phyloP scores from a whole-genome alignment of 441 rosid species.

The Mallotus repandus region DNA sequence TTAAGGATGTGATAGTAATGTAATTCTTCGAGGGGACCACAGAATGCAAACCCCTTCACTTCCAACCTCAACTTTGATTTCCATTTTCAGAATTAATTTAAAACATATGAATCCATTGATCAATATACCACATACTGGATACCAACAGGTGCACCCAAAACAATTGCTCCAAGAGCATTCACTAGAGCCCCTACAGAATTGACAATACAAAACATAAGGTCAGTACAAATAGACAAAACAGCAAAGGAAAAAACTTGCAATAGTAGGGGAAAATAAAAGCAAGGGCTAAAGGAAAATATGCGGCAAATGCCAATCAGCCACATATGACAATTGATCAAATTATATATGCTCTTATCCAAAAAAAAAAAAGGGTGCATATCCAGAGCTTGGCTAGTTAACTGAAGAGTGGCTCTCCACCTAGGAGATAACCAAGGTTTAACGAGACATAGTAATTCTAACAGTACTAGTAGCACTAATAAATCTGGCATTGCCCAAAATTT shows the following conservation, averaged over 20 bases:
- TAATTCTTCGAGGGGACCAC: background rate
- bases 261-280: background rate
- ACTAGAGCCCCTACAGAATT: constrained; percentile 55
- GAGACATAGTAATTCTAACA: background rate
- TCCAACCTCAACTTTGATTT: constrained; percentile 23
- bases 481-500: too few species aligned
- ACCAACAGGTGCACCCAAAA: constrained; percentile 82
- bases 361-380: background rate
- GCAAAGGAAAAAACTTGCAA: background rate
- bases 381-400: background rate
- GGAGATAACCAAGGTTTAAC: background rate
- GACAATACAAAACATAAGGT: background rate
- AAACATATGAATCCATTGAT: background rate
- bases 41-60: constrained; percentile 5
- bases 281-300: background rate
- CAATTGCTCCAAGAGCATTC: constrained; percentile 73
- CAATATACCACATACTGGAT: constrained; percentile 50
- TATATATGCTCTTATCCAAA: background rate
- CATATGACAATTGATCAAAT: background rate
- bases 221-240: background rate
- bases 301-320: background rate
- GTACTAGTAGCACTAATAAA: background rate
- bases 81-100: constrained; percentile 21
- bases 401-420: background rate
- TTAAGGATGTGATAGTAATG: constrained; percentile 1